Percentiles rank a stretch among this genome's conserved stretches.
Evolutionary conservation across 495 filamentous ascomycete species (phyloP).

Genomic region (Aspergillus affinis): DNA sequence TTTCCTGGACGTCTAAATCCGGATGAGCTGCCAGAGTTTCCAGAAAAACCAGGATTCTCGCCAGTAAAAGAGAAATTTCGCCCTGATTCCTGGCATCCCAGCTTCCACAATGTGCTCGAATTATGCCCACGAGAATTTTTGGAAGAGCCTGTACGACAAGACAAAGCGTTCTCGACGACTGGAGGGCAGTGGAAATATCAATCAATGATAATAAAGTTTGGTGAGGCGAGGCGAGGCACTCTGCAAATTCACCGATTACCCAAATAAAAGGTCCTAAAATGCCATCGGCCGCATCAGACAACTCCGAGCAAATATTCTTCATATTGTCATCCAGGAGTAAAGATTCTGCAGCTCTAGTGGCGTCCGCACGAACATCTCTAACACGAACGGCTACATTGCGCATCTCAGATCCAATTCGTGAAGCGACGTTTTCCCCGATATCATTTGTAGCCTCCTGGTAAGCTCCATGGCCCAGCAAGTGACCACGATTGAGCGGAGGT

Average conservation of each 20-base stretch:
- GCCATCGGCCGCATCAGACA: constrained; percentile 51
- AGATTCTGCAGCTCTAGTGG: constrained; percentile 78
- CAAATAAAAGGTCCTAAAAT: constrained; percentile 73
- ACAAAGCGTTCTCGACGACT: constrained; percentile 63
- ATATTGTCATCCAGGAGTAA: constrained; percentile 57
- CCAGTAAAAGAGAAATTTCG: constrained; percentile 70
- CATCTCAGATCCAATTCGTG: constrained; percentile 77
- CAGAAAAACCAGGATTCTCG: constrained; percentile 75
- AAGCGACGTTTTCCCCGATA: constrained; percentile 46
- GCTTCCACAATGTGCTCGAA: constrained; percentile 43
- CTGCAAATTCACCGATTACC: constrained; percentile 84
- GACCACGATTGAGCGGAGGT: constrained; percentile 32
- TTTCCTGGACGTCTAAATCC: constrained; percentile 91
- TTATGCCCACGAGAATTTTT: constrained; percentile 74
- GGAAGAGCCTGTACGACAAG: constrained; percentile 83
- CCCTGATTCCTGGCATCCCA: constrained; percentile 70
- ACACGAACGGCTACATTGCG: constrained; percentile 92
- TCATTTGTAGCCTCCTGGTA: constrained; percentile 20
- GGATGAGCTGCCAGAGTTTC: constrained; percentile 78
- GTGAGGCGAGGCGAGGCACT: constrained; percentile 61
- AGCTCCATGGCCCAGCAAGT: constrained; percentile 21
- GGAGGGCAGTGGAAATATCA: constrained; percentile 58
- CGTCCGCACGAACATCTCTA: constrained; percentile 70
- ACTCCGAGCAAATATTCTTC: constrained; percentile 44
- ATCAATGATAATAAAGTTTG: constrained; percentile 70